These are phyloP conservation scores for Paraconiothyrium sp. DNA, from an alignment of 2,329 filamentous ascomycete species.

Conservation along the genomic window DNA sequence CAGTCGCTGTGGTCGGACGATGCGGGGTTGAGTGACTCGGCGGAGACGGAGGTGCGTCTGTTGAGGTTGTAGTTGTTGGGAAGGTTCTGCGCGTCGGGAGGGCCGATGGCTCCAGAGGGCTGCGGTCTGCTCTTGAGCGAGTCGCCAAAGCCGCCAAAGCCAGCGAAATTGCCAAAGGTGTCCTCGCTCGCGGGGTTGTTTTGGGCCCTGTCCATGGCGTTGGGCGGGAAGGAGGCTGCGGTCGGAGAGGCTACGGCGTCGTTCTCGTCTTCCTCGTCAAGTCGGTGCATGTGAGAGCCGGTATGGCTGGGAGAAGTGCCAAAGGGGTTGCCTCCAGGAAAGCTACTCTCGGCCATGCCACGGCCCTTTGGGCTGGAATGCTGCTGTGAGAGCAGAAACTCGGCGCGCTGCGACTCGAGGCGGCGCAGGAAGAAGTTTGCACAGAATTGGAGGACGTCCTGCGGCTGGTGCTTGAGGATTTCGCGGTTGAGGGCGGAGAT, in stretches of 20 bases:
- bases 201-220: conserved; percentile 53
- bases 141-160: conserved; percentile 47
- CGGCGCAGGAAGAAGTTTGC: conserved; percentile 73
- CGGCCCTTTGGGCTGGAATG: conserved; percentile 55
- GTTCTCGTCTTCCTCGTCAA: conserved; percentile 83
- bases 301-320: conserved; percentile 59
- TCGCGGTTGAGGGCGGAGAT: conserved; percentile 71
- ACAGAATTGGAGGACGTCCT: conserved; percentile 75
- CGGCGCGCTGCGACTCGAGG: conserved; percentile 71
- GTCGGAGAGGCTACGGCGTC: conserved; percentile 81
- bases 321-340: conserved; percentile 83
- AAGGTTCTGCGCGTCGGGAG: conserved; percentile 73
- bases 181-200: conserved; percentile 54
- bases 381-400: conserved; percentile 62
- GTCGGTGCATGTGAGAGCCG: conserved; percentile 65
- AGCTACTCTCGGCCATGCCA: conserved; percentile 76
- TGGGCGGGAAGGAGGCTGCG: conserved; percentile 55
- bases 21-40: conserved; percentile 92
- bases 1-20: conserved; percentile 87
- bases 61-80: conserved; percentile 94
- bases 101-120: conserved; percentile 55
- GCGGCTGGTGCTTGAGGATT: conserved; percentile 65
- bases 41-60: conserved; percentile 93
- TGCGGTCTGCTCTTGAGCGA: conserved; percentile 50
- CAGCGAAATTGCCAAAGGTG: conserved; percentile 50